Conservation (phyloP, 352 stramenopile genomes). For the Globisporangium orthogonon region DNA sequence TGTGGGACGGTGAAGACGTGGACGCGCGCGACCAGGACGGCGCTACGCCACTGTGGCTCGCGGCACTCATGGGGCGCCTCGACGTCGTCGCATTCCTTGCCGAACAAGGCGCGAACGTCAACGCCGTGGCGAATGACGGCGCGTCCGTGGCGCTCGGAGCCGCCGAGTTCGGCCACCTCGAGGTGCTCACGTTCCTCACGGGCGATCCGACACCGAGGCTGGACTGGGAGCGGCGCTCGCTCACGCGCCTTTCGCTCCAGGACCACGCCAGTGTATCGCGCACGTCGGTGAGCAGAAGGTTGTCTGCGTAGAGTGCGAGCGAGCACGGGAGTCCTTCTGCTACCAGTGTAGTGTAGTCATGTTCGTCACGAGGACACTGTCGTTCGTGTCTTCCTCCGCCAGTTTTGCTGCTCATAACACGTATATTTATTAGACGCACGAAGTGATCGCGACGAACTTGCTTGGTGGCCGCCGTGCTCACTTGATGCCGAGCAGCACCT, state of each 20-base stretch:
- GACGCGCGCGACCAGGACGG: conserved; percentile 27
- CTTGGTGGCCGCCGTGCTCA: conserved; percentile 6
- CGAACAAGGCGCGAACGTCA: conserved; percentile 22
- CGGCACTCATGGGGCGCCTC: conserved; percentile 26
- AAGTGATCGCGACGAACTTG: not conserved
- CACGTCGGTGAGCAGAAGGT: not conserved
- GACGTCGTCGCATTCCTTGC: conserved; percentile 28
- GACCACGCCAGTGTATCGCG: conserved; percentile 7
- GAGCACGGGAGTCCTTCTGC: no score
- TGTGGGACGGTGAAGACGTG: conserved; percentile 15
- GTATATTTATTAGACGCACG: not conserved
- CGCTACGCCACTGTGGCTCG: conserved; percentile 28
- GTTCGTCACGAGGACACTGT: no score
- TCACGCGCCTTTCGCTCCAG: conserved; percentile 12
- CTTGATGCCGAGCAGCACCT: conserved; percentile 61
- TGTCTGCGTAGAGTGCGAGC: not conserved
- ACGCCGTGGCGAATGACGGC: conserved; percentile 13
- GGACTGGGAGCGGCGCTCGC: conserved; percentile 5
- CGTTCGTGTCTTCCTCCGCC: no score
- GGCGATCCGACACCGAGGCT: conserved; percentile 11
- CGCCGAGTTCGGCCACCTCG: conserved; percentile 26
- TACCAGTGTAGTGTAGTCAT: no score
- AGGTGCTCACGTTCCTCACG: conserved; percentile 29
- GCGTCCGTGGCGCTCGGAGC: conserved; percentile 19
- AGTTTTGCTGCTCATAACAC: not conserved